These are phyloP conservation scores for Clausena lansium DNA, from an alignment of 345 rosid genomes.

Conservation along the genomic window DNA sequence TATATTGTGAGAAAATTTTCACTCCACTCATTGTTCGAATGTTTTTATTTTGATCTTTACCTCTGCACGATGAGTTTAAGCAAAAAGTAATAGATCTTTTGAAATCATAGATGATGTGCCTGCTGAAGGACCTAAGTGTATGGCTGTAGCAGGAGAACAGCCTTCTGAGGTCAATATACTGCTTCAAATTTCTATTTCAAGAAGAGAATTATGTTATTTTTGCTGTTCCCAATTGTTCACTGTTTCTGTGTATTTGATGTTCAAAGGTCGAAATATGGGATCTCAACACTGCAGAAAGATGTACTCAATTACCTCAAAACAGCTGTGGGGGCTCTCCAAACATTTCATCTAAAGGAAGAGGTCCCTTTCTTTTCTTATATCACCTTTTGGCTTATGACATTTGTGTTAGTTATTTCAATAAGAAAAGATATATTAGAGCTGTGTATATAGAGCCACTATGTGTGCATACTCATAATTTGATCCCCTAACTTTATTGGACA, in stretches of 20 bases:
- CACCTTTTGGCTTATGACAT: not conserved
- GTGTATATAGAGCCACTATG: not conserved
- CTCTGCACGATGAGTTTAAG: conserved; percentile 11
- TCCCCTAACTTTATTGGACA: not conserved
- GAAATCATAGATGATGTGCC: conserved; percentile 30
- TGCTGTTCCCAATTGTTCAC: conserved; percentile 16
- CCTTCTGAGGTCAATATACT: conserved; percentile 54
- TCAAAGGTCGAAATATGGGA: conserved; percentile 88
- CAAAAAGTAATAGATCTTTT: conserved; percentile 1
- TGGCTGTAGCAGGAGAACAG: conserved; percentile 81
- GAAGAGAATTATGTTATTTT: not conserved
- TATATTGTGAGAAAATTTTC: not conserved
- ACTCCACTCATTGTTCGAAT: not conserved
- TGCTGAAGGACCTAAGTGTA: conserved; percentile 43
- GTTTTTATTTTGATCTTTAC: not conserved
- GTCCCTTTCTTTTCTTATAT: conserved; percentile 23
- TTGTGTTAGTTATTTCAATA: not conserved
- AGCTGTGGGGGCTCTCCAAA: conserved; percentile 30
- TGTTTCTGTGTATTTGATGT: conserved; percentile 16
- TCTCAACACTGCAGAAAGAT: conserved; percentile 52
- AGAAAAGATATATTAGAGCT: not conserved
- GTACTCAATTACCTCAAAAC: conserved; percentile 46
- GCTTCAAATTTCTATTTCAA: not conserved
- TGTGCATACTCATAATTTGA: not conserved
- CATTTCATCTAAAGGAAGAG: conserved; percentile 57